A percentile compares a stretch with the other conserved stretches of the same genome.
Evolutionary conservation across 768 basidiomycete species (phyloP).

Genomic region (Tricholoma matsutake): DNA sequence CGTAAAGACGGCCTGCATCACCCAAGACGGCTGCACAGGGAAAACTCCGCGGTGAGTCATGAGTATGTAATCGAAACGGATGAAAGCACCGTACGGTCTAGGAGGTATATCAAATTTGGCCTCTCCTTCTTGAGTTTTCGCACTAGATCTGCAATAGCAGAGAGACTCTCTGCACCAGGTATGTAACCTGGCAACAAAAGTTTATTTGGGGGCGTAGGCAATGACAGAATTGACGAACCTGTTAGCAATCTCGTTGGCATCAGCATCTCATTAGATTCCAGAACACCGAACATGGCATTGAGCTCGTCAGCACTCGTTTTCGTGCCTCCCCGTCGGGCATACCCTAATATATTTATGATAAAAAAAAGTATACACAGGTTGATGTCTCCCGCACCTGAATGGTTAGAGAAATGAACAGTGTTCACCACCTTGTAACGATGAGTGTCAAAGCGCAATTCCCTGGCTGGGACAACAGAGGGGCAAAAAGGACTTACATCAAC

Average conservation of each 20-base stretch:
- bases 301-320: slow-evolving; percentile 78
- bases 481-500: slow-evolving; percentile 67
- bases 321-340: slow-evolving; percentile 77
- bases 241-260: slow-evolving; percentile 74
- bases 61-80: background rate
- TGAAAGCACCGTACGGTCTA: slow-evolving; percentile 72
- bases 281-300: slow-evolving; percentile 62
- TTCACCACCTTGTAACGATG: slow-evolving; percentile 64
- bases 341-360: slow-evolving; percentile 49
- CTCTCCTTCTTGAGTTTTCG: slow-evolving; percentile 54
- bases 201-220: background rate
- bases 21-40: slow-evolving; percentile 79
- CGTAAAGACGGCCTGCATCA: slow-evolving; percentile 86
- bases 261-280: slow-evolving; percentile 78
- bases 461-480: slow-evolving; percentile 8
- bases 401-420: slow-evolving; percentile 94
- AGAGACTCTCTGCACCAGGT: slow-evolving; percentile 76
- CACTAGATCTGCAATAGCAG: slow-evolving; percentile 61
- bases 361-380: too few relatives aligned
- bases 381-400: slow-evolving; percentile 55
- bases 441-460: slow-evolving; percentile 10
- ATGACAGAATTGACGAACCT: slow-evolving; percentile 37
- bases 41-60: background rate
- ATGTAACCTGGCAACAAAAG: slow-evolving; percentile 67
- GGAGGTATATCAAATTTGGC: slow-evolving; percentile 72